Conservation (phyloP, 495 filamentous ascomycete species). For the Clavariopsis aquatica region DNA sequence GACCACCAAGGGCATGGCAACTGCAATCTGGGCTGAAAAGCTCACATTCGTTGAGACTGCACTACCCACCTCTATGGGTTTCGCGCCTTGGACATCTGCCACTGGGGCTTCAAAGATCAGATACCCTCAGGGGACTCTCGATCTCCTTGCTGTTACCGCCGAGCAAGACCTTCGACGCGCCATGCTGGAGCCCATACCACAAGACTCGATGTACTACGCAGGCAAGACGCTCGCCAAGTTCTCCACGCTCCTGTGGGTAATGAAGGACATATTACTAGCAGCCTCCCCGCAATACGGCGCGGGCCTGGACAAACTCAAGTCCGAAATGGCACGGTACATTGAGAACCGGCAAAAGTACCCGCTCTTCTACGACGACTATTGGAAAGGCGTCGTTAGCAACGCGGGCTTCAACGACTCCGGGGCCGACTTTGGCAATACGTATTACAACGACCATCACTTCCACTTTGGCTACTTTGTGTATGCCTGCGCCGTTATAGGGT, state of each 20-base stretch:
- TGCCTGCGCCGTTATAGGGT: slow-evolving; percentile 77
- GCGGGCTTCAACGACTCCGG: slow-evolving; percentile 74
- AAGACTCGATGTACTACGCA: slow-evolving; percentile 90
- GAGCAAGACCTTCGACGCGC: slow-evolving; percentile 68
- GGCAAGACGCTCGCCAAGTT: slow-evolving; percentile 92
- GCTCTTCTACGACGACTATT: slow-evolving; percentile 64
- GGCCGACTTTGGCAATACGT: slow-evolving; percentile 50
- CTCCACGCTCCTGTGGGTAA: slow-evolving; percentile 67
- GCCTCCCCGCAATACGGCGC: slow-evolving; percentile 52
- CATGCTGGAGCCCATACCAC: slow-evolving; percentile 65
- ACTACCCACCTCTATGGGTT: slow-evolving; percentile 70
- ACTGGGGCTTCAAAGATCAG: slow-evolving; percentile 47
- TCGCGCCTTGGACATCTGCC: slow-evolving; percentile 69
- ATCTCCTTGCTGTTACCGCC: slow-evolving; percentile 59
- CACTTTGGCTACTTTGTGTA: slow-evolving; percentile 90
- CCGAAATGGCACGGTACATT: slow-evolving; percentile 69
- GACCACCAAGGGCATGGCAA: slow-evolving; percentile 82
- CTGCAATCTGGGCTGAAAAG: slow-evolving; percentile 68
- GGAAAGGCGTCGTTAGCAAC: slow-evolving; percentile 84
- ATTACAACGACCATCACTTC: slow-evolving; percentile 97
- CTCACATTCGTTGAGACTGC: slow-evolving; percentile 76
- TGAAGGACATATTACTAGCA: slow-evolving; percentile 66
- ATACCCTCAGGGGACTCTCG: slow-evolving; percentile 45
- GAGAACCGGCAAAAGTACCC: slow-evolving; percentile 74
- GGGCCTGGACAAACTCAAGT: slow-evolving; percentile 67